phyloP scores from a whole-genome alignment of 1,139 yeast species.

The Magnusiomyces paraingens region DNA sequence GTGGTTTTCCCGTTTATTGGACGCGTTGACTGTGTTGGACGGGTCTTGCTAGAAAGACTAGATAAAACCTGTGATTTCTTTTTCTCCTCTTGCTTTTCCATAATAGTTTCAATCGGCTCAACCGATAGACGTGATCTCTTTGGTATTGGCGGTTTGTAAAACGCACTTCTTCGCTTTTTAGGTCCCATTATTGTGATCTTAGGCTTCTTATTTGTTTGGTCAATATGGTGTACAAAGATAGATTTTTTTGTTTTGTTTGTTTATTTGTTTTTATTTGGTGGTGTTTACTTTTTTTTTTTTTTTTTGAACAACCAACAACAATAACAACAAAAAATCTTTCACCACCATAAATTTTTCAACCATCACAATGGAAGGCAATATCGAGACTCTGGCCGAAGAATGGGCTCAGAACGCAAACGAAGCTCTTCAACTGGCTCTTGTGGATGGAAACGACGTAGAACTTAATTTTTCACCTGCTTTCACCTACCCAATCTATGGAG shows the following conservation, averaged over 20 bases:
- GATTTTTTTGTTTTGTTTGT: neutral
- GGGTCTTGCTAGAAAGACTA: neutral
- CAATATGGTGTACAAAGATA: neutral
- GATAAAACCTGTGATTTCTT: neutral
- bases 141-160: neutral
- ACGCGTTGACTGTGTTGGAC: neutral
- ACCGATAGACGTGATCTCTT: neutral
- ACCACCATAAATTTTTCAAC: neutral
- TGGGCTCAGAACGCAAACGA: conserved; percentile 70
- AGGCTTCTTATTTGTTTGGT: neutral
- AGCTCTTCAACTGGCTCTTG: conserved; percentile 48
- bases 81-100: neutral
- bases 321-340: neutral
- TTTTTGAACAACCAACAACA: neutral
- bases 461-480: conserved; percentile 51
- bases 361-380: conserved; percentile 2
- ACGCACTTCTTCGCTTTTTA: neutral
- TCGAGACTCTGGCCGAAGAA: conserved; percentile 38
- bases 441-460: conserved; percentile 17
- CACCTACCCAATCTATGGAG: conserved; percentile 92
- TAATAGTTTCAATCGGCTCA: neutral
- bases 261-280: neutral
- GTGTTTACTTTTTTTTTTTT: neutral
- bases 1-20: neutral
- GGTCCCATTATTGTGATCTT: neutral